Evolutionary conservation across 352 stramenopile genomes (phyloP).

Genomic region (Pythium volutum): DNA sequence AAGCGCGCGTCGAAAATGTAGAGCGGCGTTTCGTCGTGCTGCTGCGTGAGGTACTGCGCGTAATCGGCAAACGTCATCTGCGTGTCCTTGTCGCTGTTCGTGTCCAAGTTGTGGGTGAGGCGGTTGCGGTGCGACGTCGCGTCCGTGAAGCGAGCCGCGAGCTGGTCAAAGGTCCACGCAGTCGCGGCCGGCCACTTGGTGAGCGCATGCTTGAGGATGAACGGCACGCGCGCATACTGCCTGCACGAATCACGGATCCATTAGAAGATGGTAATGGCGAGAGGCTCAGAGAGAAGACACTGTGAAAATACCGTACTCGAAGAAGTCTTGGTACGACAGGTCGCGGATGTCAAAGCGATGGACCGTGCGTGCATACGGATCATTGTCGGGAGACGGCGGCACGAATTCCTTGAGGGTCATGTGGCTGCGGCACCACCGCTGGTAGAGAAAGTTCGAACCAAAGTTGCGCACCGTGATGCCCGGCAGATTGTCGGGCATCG

Average conservation of each 20-base stretch:
- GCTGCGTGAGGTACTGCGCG: constrained; percentile 49
- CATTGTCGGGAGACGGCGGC: constrained; percentile 36
- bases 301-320: constrained; percentile 44
- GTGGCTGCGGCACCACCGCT: constrained; percentile 81
- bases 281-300: background rate
- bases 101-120: constrained; percentile 83
- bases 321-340: constrained; percentile 66
- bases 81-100: constrained; percentile 50
- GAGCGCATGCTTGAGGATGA: constrained; percentile 74
- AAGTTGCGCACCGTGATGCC: constrained; percentile 41
- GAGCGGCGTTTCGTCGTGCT: constrained; percentile 82
- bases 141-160: constrained; percentile 49
- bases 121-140: constrained; percentile 44
- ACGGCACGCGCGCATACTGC: constrained; percentile 64
- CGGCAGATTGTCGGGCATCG: constrained; percentile 24
- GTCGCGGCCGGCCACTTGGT: constrained; percentile 65
- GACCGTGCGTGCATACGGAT: constrained; percentile 46
- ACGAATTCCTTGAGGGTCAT: constrained; percentile 67
- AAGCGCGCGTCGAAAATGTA: constrained; percentile 88
- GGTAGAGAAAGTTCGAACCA: constrained; percentile 79
- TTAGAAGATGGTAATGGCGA: background rate
- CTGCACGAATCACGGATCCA: constrained; percentile 18
- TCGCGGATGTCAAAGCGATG: constrained; percentile 52
- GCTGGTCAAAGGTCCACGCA: constrained; percentile 73
- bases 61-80: constrained; percentile 82